Evolutionary conservation across 768 basidiomycete genomes (phyloP).

Genomic region (Mycena filopes): DNA sequence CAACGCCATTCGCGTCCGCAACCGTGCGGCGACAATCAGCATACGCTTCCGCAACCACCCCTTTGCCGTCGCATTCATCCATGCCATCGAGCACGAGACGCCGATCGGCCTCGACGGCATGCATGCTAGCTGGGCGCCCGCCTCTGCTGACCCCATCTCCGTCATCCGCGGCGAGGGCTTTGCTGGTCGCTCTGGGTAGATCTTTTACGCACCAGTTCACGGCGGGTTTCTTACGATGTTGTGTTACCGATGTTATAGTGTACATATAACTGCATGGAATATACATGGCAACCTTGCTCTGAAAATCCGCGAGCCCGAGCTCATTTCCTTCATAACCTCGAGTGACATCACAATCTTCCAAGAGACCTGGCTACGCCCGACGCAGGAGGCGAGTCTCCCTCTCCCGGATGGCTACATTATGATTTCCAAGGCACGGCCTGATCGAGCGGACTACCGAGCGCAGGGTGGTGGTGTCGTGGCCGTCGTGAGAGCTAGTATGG

Average conservation of each 20-base stretch:
- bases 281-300: conserved; percentile 14
- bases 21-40: too few relatives aligned
- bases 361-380: conserved; percentile 7
- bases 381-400: not conserved
- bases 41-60: conserved; percentile 9
- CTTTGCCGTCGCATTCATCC: not conserved
- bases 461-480: not conserved
- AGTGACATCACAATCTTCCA: conserved; percentile 11
- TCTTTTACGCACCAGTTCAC: not conserved
- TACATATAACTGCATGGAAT: conserved; percentile 14
- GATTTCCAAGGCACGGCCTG: not conserved
- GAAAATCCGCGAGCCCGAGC: not conserved
- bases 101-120: not conserved
- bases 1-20: too few relatives aligned
- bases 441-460: not conserved
- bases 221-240: too few relatives aligned
- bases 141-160: not conserved
- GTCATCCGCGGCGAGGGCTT: conserved; percentile 5
- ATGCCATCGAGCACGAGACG: not conserved
- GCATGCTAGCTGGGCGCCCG: conserved; percentile 14
- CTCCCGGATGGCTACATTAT: not conserved
- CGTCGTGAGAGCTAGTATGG: not conserved
- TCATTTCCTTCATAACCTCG: not conserved
- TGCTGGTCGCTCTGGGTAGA: conserved; percentile 2
- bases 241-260: too few relatives aligned